A percentile compares a stretch with the other conserved stretches of the same genome.
phyloP scores from a whole-genome alignment of 2,329 filamentous ascomycete species.

The Immersiporthe knoxdaviesiana region DNA sequence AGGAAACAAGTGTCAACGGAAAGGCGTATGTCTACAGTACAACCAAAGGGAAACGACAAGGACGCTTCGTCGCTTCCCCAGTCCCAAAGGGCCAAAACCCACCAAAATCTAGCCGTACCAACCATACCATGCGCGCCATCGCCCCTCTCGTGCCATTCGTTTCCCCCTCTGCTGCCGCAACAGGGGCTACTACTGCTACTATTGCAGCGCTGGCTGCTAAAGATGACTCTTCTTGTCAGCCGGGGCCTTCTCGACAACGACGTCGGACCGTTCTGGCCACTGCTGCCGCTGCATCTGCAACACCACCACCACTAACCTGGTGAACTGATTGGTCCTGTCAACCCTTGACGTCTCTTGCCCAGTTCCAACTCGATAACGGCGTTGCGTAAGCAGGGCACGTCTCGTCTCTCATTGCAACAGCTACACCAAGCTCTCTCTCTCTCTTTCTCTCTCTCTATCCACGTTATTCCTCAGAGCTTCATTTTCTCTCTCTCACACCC shows the following conservation, averaged over 20 bases:
- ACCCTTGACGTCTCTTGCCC: neutral
- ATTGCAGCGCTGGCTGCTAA: neutral
- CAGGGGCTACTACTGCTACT: too few relatives aligned
- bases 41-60: neutral
- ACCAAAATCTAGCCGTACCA: neutral
- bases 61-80: neutral
- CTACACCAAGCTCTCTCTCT: neutral
- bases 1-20: slow-evolving; percentile 10
- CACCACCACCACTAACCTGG: neutral
- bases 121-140: neutral
- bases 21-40: slow-evolving; percentile 8
- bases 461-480: neutral
- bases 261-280: neutral
- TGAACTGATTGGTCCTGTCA: slow-evolving; percentile 1
- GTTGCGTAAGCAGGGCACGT: neutral
- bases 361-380: neutral
- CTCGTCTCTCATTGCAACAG: neutral
- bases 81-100: neutral
- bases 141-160: neutral
- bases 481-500: neutral
- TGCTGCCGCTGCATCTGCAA: neutral
- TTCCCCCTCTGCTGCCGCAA: neutral
- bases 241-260: neutral
- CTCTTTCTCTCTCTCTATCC: neutral
- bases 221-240: neutral